Evolutionary conservation across 768 basidiomycete species (phyloP), one percentile per base, ranked within the genome.

Genomic region (Cyclocybe cylindracea): DNA sequence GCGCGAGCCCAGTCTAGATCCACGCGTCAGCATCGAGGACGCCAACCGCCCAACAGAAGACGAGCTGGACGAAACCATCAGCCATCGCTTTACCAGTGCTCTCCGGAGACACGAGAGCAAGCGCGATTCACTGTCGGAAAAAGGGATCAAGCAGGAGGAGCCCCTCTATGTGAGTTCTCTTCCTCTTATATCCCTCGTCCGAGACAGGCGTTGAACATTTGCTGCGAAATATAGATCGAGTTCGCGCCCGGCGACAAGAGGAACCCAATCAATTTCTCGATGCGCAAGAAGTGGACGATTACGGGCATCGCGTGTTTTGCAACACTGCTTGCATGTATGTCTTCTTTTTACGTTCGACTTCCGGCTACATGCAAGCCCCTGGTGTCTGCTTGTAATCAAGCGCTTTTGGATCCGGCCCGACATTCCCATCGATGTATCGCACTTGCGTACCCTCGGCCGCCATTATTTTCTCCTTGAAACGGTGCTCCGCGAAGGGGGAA

Each of bases 401-500:
- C 24, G 24, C 24, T 24, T 5, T 5, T 24, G 24, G 24, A 42
- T 36, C 16, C 19, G n/a, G 16, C 13, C 32, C 40, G 29, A 46
- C 38, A 18, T 10, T 24, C 24, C 24, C 24, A 24, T 24, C 24
- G 24, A 24, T 24, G 5, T 24, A 24, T 24, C 5, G 24, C 24
- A 24, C 24, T 24, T 24, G 24, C 24, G 24, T 24, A 24, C 24
- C 24, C 24, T 24, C 24, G 24, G 24, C 2, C 24, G 24, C 24
- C 24, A 24, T 34, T 24, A n/a, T n/a, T n/a, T 82, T 6, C 86
- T 87, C 0, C 78, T 88, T 7, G 69, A 87, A 7, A 77, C 83
- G 0, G 84, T 87, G 7, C 78, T 86, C 1, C 77, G 87, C 53
- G 85, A 57, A 86, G 88, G 59, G 86, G 88, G 57, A 79, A 86